phyloP scores from a whole-genome alignment of 805 yeast genomes.

The Huiozyma sinensis region DNA sequence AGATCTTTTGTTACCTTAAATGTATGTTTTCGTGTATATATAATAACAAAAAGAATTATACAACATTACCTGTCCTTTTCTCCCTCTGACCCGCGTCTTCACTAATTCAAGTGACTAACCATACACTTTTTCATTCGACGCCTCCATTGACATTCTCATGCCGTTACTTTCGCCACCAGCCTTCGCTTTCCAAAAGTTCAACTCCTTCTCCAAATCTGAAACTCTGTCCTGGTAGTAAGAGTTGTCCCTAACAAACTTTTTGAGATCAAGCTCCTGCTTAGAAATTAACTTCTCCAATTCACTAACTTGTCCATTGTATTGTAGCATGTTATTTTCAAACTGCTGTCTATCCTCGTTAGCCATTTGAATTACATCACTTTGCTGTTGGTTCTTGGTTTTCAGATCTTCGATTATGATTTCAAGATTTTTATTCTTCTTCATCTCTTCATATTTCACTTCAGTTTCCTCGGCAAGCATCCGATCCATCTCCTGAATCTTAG shows the following conservation, averaged over 20 bases:
- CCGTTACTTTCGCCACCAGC: constrained; percentile 6
- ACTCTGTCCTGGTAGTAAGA: constrained; percentile 44
- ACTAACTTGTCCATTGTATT: constrained; percentile 35
- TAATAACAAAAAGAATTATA: not conserved
- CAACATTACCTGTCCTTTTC: not conserved
- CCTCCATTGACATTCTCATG: constrained; percentile 10
- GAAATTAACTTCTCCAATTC: constrained; percentile 36
- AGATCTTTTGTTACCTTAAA: not conserved
- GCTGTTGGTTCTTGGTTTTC: constrained; percentile 40
- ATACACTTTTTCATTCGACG: constrained; percentile 2
- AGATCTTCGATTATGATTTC: constrained; percentile 47
- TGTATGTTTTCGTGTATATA: not conserved
- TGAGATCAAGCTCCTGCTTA: constrained; percentile 33
- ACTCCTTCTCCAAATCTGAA: constrained; percentile 43
- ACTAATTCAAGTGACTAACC: not conserved
- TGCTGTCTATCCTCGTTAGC: constrained; percentile 51
- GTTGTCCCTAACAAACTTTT: constrained; percentile 46
- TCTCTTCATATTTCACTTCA: constrained; percentile 39
- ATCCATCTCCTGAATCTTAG: constrained; percentile 44
- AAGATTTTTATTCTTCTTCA: constrained; percentile 38
- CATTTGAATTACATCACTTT: constrained; percentile 37
- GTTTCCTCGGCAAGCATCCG: constrained; percentile 38
- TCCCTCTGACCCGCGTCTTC: not conserved
- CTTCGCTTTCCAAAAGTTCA: constrained; percentile 43
- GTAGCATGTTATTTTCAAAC: constrained; percentile 40